Base-by-base conservation (phyloP, 2,329 filamentous ascomycete genomes). In the Fusarium xylarioides region DNA sequence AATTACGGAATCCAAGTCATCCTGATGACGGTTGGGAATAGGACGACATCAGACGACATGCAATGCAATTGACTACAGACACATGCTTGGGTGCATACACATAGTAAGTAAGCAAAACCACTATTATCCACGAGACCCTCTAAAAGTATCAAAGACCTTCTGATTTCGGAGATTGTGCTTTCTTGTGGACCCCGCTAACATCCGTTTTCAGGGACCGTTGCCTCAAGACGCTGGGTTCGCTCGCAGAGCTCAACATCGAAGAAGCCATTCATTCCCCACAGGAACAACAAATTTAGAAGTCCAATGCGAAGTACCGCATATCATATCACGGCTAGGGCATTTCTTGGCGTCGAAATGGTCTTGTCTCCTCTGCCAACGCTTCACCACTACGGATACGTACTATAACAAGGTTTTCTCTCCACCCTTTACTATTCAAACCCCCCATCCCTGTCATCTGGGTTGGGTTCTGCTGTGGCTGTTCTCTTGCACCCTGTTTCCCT, bases 331-430 rank as follows among this genome's bases (percentile, higher is more conserved):
- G 18, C 55, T 71, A 70, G 58, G 58, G 54, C 60, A 71, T 37
- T 38, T 23, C 67, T 71, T 73, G 67, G 71, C 67, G 70, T 70
- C 71, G 47, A 73, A 73, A 70, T 70, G 52, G 46, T 52, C 46
- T 61, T 58, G 58, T 59, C 44, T 40, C 32, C 40, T 68, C 46
- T 59, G 46, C 49, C 66, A 71, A 55, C 37, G 46, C 40, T 38
- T 61, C 68, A 46, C 44, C 55, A 68, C 43, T 44, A 28, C n/a
- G 26, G 26, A 43, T 43, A 53, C 46, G 23, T 60, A 57, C 42
- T 37, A 28, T 28, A 49, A 35, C 49, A 44, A 44, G 57, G 65
- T 63, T 69, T 40, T 69, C 34, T 59, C 46, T 10, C 43, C 57
- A 74, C 40, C 47, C 42, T 43, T 46, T 23, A 18, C 70, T 68